Percentiles rank a stretch among this genome's conserved stretches.
These are phyloP conservation scores for Diaporthe australafricana DNA, from an alignment of 2,329 filamentous ascomycete genomes.

Conservation along the genomic window DNA sequence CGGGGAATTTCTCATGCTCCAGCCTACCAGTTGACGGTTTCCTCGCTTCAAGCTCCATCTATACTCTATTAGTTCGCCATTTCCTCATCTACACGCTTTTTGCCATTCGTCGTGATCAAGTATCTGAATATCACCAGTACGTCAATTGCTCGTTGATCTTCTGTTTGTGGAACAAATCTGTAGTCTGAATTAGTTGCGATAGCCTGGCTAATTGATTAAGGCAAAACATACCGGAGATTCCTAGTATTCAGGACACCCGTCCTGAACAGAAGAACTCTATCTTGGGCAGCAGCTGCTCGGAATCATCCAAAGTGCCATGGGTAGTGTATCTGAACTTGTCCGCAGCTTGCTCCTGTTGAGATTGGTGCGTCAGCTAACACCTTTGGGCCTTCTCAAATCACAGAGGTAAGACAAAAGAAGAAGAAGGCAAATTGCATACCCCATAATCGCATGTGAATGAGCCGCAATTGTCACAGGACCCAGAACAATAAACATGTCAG, in stretches of 20 bases:
- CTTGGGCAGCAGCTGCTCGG: constrained; percentile 60
- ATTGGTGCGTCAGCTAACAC: background rate
- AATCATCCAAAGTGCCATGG: constrained; percentile 62
- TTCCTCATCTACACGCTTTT: background rate
- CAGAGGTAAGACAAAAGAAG: too few species aligned
- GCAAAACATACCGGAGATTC: constrained; percentile 54
- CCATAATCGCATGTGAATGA: constrained; percentile 50
- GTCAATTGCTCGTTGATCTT: constrained; percentile 53
- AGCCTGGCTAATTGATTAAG: background rate
- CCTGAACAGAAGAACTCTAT: constrained; percentile 66
- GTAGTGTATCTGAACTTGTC: constrained; percentile 57
- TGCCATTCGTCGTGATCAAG: too few species aligned
- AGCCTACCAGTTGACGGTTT: too few species aligned
- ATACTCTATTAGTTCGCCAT: background rate
- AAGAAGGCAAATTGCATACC: too few species aligned
- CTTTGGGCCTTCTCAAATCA: background rate
- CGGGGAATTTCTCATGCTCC: background rate
- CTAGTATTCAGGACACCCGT: constrained; percentile 62
- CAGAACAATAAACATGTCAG: too few species aligned
- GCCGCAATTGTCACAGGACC: constrained; percentile 48
- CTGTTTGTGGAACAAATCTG: constrained; percentile 59
- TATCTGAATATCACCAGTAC: too few species aligned
- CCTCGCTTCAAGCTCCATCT: too few species aligned
- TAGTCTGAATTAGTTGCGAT: background rate
- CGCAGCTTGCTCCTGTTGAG: constrained; percentile 52